phyloP scores from a whole-genome alignment of 495 filamentous ascomycete genomes.

The Podospora australis region DNA sequence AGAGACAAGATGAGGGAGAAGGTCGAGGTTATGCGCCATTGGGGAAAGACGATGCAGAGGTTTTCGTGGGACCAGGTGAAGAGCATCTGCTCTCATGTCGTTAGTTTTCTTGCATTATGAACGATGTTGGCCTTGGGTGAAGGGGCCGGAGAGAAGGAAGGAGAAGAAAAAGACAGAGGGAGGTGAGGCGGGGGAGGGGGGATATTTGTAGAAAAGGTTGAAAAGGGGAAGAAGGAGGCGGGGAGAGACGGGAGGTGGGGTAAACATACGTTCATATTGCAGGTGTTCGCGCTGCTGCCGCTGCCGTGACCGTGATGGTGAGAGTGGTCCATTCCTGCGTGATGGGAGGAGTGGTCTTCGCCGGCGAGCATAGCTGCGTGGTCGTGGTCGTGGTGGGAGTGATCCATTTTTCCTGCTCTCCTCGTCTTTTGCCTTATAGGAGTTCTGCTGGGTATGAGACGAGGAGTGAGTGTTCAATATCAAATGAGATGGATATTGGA shows the following conservation, averaged over 20 bases:
- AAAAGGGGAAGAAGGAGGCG: background rate
- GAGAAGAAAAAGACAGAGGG: background rate
- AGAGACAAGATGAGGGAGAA: constrained; percentile 71
- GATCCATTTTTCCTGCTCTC: constrained; percentile 31
- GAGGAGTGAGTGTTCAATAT: background rate
- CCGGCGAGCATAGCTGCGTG: too few relatives aligned
- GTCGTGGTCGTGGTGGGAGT: constrained; percentile 38
- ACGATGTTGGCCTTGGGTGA: too few relatives aligned
- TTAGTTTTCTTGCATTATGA: background rate
- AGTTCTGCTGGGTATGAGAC: constrained; percentile 6
- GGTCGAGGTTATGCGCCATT: constrained; percentile 78
- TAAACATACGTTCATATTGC: constrained; percentile 77
- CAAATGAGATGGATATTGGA: background rate
- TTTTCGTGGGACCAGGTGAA: constrained; percentile 92
- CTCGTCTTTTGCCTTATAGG: background rate
- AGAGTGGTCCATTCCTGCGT: constrained; percentile 38
- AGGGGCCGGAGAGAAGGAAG: too few relatives aligned
- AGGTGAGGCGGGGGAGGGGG: too few relatives aligned
- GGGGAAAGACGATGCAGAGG: constrained; percentile 90
- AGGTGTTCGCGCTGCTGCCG: constrained; percentile 33
- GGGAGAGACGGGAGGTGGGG: constrained; percentile 1
- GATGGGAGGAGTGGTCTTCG: too few relatives aligned
- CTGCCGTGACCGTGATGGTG: constrained; percentile 43
- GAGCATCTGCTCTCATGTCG: constrained; percentile 62
- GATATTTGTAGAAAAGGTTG: background rate